Evolutionary conservation across 2,329 filamentous ascomycete species (phyloP).

Genomic region (Fusarium sp.): DNA sequence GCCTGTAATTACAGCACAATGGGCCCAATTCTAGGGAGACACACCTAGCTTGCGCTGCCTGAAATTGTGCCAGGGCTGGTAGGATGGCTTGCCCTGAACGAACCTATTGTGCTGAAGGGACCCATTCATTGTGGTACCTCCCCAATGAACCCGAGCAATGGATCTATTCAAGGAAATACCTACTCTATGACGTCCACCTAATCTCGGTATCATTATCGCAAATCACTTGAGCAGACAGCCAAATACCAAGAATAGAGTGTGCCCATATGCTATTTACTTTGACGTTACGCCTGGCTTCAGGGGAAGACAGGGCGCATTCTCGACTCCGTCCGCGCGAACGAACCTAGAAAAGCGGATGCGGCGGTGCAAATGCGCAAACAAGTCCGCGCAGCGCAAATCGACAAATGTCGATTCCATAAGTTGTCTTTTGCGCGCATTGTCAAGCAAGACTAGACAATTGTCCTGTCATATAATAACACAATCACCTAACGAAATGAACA

Average conservation of each 20-base stretch:
- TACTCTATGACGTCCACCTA: slow-evolving; percentile 22
- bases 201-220: slow-evolving; percentile 21
- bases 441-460: slow-evolving; percentile 1
- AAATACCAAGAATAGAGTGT: slow-evolving; percentile 11
- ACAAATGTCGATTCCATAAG: slow-evolving; percentile 7
- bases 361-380: slow-evolving; percentile 22
- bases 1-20: slow-evolving; percentile 29
- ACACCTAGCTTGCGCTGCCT: slow-evolving; percentile 13
- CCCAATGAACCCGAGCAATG: slow-evolving; percentile 32
- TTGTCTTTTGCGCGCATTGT: slow-evolving; percentile 31
- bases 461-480: background rate
- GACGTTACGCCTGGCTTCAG: slow-evolving; percentile 25
- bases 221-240: slow-evolving; percentile 12
- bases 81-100: slow-evolving; percentile 42
- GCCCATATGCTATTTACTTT: slow-evolving; percentile 1
- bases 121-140: slow-evolving; percentile 34
- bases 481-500: slow-evolving; percentile 8
- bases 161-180: slow-evolving; percentile 24
- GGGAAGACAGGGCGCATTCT: slow-evolving; percentile 40
- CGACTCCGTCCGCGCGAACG: slow-evolving; percentile 26
- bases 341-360: slow-evolving; percentile 45
- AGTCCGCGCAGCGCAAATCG: slow-evolving; percentile 26
- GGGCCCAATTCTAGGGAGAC: slow-evolving; percentile 10
- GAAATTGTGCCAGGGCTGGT: slow-evolving; percentile 43
- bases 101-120: slow-evolving; percentile 33